Percentiles rank a stretch among this genome's conserved stretches.
Evolutionary conservation across 192 early-diverging fungal species (phyloP).

Genomic region (Chytriomyces confervae): DNA sequence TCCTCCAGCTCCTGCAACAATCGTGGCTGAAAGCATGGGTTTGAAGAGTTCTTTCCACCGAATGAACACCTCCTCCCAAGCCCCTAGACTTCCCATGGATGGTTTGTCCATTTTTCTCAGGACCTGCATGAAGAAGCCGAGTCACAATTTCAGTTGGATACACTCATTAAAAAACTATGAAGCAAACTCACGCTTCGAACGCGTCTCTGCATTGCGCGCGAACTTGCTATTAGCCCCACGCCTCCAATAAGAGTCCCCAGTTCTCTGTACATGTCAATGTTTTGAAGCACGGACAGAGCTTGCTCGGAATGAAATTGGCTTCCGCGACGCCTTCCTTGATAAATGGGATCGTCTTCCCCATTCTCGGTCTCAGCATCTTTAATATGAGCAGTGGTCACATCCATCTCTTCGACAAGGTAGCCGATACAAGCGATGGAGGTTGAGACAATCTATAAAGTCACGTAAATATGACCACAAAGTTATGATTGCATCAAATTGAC

Average conservation of each 20-base stretch:
- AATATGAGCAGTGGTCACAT: slow-evolving; percentile 50
- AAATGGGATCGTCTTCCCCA: neutral
- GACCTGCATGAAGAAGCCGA: slow-evolving; percentile 34
- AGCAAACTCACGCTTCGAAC: slow-evolving; percentile 54
- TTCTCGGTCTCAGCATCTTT: neutral
- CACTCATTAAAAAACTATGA: neutral
- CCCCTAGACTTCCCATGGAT: slow-evolving; percentile 76
- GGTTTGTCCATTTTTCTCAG: slow-evolving; percentile 68
- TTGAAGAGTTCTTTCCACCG: slow-evolving; percentile 71
- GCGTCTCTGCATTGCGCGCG: slow-evolving; percentile 78
- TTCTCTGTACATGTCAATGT: slow-evolving; percentile 72
- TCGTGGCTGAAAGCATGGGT: slow-evolving; percentile 7
- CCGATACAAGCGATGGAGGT: slow-evolving; percentile 65
- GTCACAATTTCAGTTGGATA: neutral
- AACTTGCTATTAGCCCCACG: slow-evolving; percentile 40
- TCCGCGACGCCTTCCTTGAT: neutral
- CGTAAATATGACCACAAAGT: slow-evolving; percentile 68
- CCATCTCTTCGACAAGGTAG: slow-evolving; percentile 72
- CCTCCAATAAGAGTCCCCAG: slow-evolving; percentile 41
- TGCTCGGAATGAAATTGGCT: slow-evolving; percentile 2
- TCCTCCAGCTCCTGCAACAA: neutral
- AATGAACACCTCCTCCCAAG: slow-evolving; percentile 82
- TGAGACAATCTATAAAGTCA: slow-evolving; percentile 43
- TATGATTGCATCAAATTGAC: slow-evolving; percentile 54
- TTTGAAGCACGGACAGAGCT: slow-evolving; percentile 69